These are phyloP conservation scores for Hypseocharis bilobata DNA, from an alignment of 441 rosid genomes.

Conservation along the genomic window DNA sequence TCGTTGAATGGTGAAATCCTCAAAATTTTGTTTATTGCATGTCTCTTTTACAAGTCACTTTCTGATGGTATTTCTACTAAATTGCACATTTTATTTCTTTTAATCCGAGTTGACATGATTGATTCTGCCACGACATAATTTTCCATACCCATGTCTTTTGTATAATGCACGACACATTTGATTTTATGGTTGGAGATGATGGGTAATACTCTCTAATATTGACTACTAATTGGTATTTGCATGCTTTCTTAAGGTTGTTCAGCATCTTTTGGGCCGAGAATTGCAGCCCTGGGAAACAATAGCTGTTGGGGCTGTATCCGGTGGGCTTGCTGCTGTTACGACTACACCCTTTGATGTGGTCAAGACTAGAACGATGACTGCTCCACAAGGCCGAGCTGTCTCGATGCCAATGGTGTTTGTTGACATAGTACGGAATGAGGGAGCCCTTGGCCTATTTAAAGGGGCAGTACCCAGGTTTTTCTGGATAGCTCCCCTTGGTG, in stretches of 20 bases:
- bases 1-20: background rate
- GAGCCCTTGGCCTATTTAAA: conserved; percentile 83
- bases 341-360: conserved; percentile 95
- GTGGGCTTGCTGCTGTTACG: conserved; percentile 78
- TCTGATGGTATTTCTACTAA: too few species aligned
- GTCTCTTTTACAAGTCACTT: too few species aligned
- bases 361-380: conserved; percentile 98
- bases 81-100: too few species aligned
- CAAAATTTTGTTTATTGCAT: too few species aligned
- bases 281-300: conserved; percentile 90
- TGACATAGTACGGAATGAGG: conserved; percentile 70
- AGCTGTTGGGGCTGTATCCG: conserved; percentile 79
- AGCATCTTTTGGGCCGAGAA: conserved; percentile 62
- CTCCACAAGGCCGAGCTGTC: conserved; percentile 59
- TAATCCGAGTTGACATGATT: too few species aligned
- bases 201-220: background rate
- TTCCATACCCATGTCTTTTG: too few species aligned
- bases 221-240: conserved; percentile 6
- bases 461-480: conserved; percentile 91
- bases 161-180: too few species aligned
- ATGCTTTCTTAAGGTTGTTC: conserved; percentile 43
- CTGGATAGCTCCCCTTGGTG: conserved; percentile 97
- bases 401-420: conserved; percentile 66
- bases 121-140: too few species aligned
- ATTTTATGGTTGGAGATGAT: background rate